Conservation (phyloP, 352 stramenopile genomes). For the Phytophthora europaea region DNA sequence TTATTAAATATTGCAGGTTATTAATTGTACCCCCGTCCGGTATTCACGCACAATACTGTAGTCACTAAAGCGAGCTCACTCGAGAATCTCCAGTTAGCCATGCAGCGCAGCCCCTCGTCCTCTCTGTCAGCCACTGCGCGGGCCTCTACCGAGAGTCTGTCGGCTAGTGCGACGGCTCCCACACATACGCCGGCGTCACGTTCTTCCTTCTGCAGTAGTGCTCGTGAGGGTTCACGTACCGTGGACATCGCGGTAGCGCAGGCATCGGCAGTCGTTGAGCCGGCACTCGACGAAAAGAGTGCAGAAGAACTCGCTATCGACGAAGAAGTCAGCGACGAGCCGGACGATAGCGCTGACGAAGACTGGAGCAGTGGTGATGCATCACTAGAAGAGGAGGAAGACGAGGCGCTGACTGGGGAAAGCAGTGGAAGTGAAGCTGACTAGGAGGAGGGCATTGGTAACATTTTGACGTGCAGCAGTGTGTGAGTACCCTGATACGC, state of each 20-base stretch:
- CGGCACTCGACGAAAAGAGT: not conserved
- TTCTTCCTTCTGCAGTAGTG: not conserved
- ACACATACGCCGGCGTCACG: too few species aligned
- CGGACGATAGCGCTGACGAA: not conserved
- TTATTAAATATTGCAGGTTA: too few species aligned
- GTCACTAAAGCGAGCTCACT: not conserved
- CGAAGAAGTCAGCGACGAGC: not conserved
- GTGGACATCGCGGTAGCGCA: not conserved
- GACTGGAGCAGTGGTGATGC: not conserved
- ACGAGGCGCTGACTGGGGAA: not conserved
- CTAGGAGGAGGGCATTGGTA: constrained; percentile 5
- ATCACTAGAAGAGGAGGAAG: not conserved
- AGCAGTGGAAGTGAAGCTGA: not conserved
- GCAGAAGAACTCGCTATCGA: not conserved
- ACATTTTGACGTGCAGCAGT: not conserved
- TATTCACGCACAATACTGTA: too few species aligned
- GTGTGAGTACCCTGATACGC: not conserved
- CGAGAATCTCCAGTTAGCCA: not conserved
- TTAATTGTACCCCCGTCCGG: too few species aligned
- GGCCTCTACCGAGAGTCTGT: too few species aligned
- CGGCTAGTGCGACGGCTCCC: not conserved
- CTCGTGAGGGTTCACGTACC: not conserved
- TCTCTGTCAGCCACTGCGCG: not conserved
- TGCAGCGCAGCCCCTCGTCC: not conserved
- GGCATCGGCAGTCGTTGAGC: too few species aligned